phyloP scores from a whole-genome alignment of 1,139 yeast genomes.

The Scheffersomyces segobiensis region DNA sequence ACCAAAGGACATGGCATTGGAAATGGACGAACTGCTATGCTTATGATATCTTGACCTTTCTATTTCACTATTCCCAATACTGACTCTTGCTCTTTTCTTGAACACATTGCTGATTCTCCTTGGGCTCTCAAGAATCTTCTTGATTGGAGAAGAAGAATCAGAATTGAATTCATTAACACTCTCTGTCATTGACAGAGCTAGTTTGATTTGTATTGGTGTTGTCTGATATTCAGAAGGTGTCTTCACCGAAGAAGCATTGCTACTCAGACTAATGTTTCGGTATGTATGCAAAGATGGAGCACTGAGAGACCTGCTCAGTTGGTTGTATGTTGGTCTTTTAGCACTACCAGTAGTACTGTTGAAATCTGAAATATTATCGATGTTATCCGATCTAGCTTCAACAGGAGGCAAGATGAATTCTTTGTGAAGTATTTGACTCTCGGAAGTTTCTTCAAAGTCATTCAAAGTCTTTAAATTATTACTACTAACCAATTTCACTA shows the following conservation, averaged over 20 bases:
- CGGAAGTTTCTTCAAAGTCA: background rate
- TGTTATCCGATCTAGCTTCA: constrained; percentile 21
- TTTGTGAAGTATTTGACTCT: background rate
- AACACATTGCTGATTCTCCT: constrained; percentile 28
- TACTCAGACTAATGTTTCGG: constrained; percentile 16
- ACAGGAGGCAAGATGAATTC: constrained; percentile 22
- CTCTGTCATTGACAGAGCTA: background rate
- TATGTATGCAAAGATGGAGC: constrained; percentile 47
- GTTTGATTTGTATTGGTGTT: background rate
- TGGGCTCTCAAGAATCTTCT: constrained; percentile 37
- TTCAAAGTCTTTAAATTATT: constrained; percentile 7
- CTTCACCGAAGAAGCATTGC: background rate
- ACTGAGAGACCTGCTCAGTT: constrained; percentile 34
- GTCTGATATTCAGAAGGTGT: constrained; percentile 1
- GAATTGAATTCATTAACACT: constrained; percentile 3
- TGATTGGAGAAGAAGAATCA: constrained; percentile 32
- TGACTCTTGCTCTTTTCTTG: constrained; percentile 20
- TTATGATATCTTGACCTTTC: constrained; percentile 13
- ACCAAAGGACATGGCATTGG: constrained; percentile 30
- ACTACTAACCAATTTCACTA: constrained; percentile 14
- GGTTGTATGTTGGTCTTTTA: constrained; percentile 12
- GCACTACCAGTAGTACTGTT: constrained; percentile 9
- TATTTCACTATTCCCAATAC: constrained; percentile 16
- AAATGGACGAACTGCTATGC: constrained; percentile 30
- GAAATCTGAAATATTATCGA: constrained; percentile 32